Evolutionary conservation across 2,329 filamentous ascomycete genomes (phyloP).

Genomic region (Aspergillus bombycis): DNA sequence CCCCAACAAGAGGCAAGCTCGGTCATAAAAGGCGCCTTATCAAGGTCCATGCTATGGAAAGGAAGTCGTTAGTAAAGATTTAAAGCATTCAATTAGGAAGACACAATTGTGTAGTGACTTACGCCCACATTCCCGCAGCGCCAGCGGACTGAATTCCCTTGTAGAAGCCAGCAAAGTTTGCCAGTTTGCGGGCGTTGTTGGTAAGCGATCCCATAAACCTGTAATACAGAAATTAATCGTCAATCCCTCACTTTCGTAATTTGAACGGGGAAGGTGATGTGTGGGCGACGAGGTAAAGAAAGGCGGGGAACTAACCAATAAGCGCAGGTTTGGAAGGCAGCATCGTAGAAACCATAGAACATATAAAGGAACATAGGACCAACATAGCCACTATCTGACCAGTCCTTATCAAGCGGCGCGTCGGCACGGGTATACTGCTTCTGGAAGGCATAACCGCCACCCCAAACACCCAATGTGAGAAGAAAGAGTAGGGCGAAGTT

Average conservation of each 20-base stretch:
- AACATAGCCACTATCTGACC: slow-evolving; percentile 67
- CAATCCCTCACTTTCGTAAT: background rate
- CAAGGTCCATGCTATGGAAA: slow-evolving; percentile 71
- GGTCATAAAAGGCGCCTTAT: slow-evolving; percentile 66
- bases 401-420: slow-evolving; percentile 56
- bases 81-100: background rate
- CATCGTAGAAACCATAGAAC: slow-evolving; percentile 88
- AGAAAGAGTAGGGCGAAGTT: slow-evolving; percentile 65
- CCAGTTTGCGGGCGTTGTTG: slow-evolving; percentile 88
- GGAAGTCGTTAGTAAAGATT: slow-evolving; percentile 34
- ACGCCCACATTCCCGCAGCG: slow-evolving; percentile 61
- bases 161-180: slow-evolving; percentile 90
- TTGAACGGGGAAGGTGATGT: background rate
- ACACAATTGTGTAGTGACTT: slow-evolving; percentile 22
- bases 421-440: slow-evolving; percentile 58
- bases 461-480: slow-evolving; percentile 79
- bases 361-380: slow-evolving; percentile 88
- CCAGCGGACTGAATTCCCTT: slow-evolving; percentile 90
- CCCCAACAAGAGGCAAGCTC: slow-evolving; percentile 79
- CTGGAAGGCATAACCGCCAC: slow-evolving; percentile 79
- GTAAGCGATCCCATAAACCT: slow-evolving; percentile 91
- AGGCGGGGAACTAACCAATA: slow-evolving; percentile 70
- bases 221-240: background rate
- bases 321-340: slow-evolving; percentile 83
- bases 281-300: background rate